Percentiles rank a stretch among this genome's conserved stretches.
Conservation (phyloP, 2,329 filamentous ascomycete genomes). For the Raffaelea ambrosiae region DNA sequence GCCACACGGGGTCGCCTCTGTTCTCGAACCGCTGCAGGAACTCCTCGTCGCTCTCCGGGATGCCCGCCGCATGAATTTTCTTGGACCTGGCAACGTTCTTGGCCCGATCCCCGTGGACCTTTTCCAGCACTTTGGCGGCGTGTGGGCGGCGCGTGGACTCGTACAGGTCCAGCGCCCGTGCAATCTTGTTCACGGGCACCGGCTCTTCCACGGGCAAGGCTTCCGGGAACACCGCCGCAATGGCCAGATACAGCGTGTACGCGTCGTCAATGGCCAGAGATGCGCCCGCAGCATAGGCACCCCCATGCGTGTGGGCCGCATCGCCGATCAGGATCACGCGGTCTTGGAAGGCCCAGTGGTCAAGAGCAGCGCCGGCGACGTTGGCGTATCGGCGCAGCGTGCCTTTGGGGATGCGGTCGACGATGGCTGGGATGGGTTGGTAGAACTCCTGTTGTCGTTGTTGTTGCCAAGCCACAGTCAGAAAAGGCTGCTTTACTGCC, state of each 20-base stretch:
- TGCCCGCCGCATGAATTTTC: neutral
- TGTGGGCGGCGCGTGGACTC: constrained; percentile 1
- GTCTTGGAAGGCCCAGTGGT: constrained; percentile 1
- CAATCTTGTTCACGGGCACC: neutral
- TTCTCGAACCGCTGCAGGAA: neutral
- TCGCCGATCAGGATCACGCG: constrained; percentile 4
- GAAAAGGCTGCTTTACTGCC: too few relatives aligned
- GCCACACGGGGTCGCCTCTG: constrained; percentile 2
- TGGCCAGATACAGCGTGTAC: constrained; percentile 4
- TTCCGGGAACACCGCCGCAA: constrained; percentile 5
- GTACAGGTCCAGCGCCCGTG: neutral
- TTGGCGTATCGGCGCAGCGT: constrained; percentile 6
- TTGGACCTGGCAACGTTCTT: constrained; percentile 9
- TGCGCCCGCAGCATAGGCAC: constrained; percentile 6
- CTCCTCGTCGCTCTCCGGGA: constrained; percentile 1
- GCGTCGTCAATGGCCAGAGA: constrained; percentile 9
- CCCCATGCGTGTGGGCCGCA: constrained; percentile 7
- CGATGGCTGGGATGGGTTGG: constrained; percentile 5
- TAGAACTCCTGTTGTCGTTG: constrained; percentile 1
- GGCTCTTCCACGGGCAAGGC: constrained; percentile 1
- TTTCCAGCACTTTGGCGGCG: neutral
- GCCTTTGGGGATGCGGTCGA: constrained; percentile 5
- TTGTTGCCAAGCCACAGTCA: too few relatives aligned
- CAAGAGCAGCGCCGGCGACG: constrained; percentile 3
- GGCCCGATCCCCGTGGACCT: constrained; percentile 30